Conservation (phyloP, 305 asterid species). For the Rubia tinctorum region DNA sequence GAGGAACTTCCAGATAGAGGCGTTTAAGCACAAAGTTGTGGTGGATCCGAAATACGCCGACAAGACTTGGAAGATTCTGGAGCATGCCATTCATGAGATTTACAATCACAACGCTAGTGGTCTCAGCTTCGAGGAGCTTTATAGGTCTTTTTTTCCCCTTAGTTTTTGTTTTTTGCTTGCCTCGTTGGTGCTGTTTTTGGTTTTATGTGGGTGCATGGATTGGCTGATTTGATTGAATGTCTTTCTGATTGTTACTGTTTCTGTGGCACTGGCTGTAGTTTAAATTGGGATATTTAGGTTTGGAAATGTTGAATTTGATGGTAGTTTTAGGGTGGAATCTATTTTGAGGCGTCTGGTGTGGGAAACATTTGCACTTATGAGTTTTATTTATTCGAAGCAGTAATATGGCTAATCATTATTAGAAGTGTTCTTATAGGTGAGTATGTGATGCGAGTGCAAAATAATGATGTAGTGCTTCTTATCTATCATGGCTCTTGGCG, state of each 20-base stretch:
- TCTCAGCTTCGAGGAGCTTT: conserved; percentile 86
- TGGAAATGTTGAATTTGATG: background rate
- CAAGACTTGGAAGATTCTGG: conserved; percentile 78
- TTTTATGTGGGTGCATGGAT: background rate
- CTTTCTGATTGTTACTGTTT: conserved; percentile 1
- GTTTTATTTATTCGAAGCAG: background rate
- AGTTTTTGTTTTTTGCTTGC: background rate
- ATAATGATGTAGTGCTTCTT: background rate
- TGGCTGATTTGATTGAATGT: background rate
- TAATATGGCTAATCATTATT: background rate
- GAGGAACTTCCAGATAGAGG: conserved; percentile 81
- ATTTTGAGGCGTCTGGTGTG: background rate
- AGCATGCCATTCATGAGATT: conserved; percentile 77
- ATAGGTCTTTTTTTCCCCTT: conserved; percentile 40
- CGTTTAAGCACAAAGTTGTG: conserved; percentile 78
- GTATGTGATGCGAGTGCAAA: background rate
- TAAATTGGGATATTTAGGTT: background rate
- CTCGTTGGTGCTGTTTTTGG: background rate
- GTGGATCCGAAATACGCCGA: conserved; percentile 98
- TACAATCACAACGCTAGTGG: conserved; percentile 93
- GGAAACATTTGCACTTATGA: background rate
- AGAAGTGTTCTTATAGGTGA: background rate
- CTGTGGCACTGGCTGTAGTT: background rate
- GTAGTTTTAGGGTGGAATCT: background rate
- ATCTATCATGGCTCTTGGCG: background rate